Conservation (phyloP, 345 rosid genomes). For the Eutrema heterophyllum region DNA sequence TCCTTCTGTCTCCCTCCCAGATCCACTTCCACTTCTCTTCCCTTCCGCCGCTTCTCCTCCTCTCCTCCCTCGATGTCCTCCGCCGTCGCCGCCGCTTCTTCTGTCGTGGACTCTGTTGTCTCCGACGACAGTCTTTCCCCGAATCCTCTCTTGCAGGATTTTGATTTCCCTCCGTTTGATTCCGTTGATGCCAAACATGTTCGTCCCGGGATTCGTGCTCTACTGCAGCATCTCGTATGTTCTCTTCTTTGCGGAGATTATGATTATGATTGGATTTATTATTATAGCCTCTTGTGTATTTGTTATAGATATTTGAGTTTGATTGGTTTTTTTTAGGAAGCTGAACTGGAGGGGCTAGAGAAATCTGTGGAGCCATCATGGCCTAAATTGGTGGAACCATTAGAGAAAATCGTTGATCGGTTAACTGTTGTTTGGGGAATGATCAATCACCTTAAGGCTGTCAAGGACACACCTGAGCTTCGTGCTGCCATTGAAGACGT, state of each 20-base stretch:
- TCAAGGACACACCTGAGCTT: slow-evolving; percentile 70
- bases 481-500: slow-evolving; percentile 86
- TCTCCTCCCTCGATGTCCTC: slow-evolving; percentile 42
- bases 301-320: neutral
- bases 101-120: neutral
- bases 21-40: slow-evolving; percentile 21
- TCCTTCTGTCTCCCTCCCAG: slow-evolving; percentile 41
- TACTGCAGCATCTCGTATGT: slow-evolving; percentile 57
- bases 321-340: slow-evolving; percentile 35
- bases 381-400: slow-evolving; percentile 79
- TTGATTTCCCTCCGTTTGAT: slow-evolving; percentile 74
- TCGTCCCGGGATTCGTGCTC: slow-evolving; percentile 64
- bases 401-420: slow-evolving; percentile 70
- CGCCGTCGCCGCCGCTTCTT: slow-evolving; percentile 10
- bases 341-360: slow-evolving; percentile 71
- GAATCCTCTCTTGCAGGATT: slow-evolving; percentile 67
- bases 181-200: slow-evolving; percentile 58
- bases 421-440: slow-evolving; percentile 52
- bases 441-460: slow-evolving; percentile 68
- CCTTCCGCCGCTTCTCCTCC: slow-evolving; percentile 12
- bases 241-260: neutral
- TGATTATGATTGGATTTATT: neutral
- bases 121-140: slow-evolving; percentile 4
- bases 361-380: slow-evolving; percentile 70
- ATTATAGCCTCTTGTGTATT: neutral